A percentile compares a stretch with the other conserved stretches of the same genome.
These are phyloP conservation scores for Lactarius quietus DNA, from an alignment of 768 basidiomycete genomes.

Conservation along the genomic window DNA sequence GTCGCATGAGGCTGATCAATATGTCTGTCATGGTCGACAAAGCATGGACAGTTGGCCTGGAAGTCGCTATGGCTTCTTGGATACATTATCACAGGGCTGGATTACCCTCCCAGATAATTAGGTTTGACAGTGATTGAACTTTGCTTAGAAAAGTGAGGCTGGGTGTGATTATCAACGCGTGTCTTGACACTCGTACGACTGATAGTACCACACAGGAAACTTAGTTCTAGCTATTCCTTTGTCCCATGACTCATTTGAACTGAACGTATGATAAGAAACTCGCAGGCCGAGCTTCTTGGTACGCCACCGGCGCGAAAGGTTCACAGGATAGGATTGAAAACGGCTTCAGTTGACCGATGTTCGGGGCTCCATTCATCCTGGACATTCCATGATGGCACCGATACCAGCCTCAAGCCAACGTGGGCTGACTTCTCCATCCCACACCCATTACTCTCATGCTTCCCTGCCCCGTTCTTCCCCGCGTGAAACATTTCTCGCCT, in stretches of 20 bases:
- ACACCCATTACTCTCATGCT: not conserved
- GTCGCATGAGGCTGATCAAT: slow-evolving; percentile 69
- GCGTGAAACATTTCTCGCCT: not conserved
- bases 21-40: not conserved
- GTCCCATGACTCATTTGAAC: not conserved
- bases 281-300: not conserved
- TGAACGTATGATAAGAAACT: not conserved
- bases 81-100: not conserved
- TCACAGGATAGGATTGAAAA: not conserved
- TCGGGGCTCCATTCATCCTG: not conserved
- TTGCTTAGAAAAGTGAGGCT: too few species aligned
- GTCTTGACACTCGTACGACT: not conserved
- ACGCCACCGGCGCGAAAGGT: slow-evolving; percentile 1
- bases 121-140: not conserved
- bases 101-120: not conserved
- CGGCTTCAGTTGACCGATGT: slow-evolving; percentile 14
- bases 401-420: not conserved
- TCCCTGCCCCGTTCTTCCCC: not conserved
- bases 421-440: not conserved
- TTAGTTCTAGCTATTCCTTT: not conserved
- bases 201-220: not conserved
- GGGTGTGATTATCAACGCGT: not conserved
- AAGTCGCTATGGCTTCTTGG: not conserved
- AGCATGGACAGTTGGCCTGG: not conserved
- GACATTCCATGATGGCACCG: not conserved